Evolutionary conservation across 2,329 filamentous ascomycete species (phyloP), one percentile per base, ranked within the genome.

Genomic region (Plectosphaerella sp.): DNA sequence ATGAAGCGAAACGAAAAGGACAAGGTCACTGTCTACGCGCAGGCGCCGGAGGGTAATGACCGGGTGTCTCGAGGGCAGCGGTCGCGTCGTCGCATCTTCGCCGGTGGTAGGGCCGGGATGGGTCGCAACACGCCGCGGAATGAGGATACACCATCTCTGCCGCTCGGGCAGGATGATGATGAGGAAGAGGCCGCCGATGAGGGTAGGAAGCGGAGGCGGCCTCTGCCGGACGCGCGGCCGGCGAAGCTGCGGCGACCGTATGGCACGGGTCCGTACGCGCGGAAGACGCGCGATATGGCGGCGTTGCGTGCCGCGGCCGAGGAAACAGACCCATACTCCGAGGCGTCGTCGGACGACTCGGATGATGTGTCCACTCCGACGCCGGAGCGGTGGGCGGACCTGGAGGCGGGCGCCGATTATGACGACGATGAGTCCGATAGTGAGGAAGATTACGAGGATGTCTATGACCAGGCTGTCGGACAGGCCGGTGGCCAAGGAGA

Each of bases 1-100:
- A 76, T 75, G 47, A 75, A 75, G 25, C 83, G 76, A 58, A 85
- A 84, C 8, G 85, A 90, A 65, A 74, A 66, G 16, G 87, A 90
- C 62, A 70, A 80, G 15, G 84, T 89, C 24, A 87, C 84, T 0
- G 75, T 86, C 5, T 77, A 80, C 62, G 78, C 79, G 6, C 64
- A 67, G 24, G 72, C 76, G 39, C 73, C 72, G 33, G 62, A 65
- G 24, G 72, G 72, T 42, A 73, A 77, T 55, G 70, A 68, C 47
- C 60, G 67, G 46, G 69, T 48, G 15, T 47, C 45, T 6, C 25
- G 14, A 14, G 37, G 37, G 15, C 37, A 39, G 16, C 10, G 37
- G 37, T n/a, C 37, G 37, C 37, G 37, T 14, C 37, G 37, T 8
- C 15, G 37, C 8, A 39, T 39, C 14, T 39, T 12, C 14, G 14